phyloP scores from a whole-genome alignment of 2,329 filamentous ascomycete genomes.

The Penicillium sp. region DNA sequence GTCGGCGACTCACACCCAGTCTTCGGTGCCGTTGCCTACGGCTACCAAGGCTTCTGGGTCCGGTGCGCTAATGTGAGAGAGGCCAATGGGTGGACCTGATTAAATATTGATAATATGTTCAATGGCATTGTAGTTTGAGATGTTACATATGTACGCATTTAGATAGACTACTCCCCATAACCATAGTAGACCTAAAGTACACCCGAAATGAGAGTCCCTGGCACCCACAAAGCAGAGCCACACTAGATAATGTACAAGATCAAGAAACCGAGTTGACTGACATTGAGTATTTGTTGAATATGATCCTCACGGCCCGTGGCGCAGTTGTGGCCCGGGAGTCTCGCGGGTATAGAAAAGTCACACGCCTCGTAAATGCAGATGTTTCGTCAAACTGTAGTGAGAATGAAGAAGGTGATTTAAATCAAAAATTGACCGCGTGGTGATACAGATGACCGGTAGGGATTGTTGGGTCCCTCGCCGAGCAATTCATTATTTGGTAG shows the following conservation, averaged over 20 bases:
- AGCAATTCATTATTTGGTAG: conserved; percentile 5
- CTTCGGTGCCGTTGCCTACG: conserved; percentile 30
- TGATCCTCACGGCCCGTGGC: background rate
- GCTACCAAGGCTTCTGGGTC: background rate
- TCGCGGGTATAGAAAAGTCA: background rate
- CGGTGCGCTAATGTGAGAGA: too few relatives aligned
- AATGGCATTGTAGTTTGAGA: background rate
- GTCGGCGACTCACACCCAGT: conserved; percentile 41
- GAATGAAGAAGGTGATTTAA: background rate
- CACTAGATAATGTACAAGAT: conserved; percentile 4
- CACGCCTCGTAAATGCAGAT: conserved; percentile 14
- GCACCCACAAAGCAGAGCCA: background rate
- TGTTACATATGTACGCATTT: background rate
- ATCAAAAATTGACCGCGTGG: background rate
- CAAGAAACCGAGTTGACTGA: background rate
- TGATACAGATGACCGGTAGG: conserved; percentile 4
- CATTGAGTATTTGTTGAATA: background rate
- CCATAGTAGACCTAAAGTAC: background rate
- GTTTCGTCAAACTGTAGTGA: background rate
- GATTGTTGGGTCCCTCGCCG: background rate
- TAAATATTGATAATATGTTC: background rate
- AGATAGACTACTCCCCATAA: background rate
- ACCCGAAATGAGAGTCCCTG: background rate
- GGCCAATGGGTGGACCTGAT: background rate
- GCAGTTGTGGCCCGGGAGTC: background rate